phyloP scores from a whole-genome alignment of 2,329 filamentous ascomycete genomes.

The Trichoderma arundinaceum region DNA sequence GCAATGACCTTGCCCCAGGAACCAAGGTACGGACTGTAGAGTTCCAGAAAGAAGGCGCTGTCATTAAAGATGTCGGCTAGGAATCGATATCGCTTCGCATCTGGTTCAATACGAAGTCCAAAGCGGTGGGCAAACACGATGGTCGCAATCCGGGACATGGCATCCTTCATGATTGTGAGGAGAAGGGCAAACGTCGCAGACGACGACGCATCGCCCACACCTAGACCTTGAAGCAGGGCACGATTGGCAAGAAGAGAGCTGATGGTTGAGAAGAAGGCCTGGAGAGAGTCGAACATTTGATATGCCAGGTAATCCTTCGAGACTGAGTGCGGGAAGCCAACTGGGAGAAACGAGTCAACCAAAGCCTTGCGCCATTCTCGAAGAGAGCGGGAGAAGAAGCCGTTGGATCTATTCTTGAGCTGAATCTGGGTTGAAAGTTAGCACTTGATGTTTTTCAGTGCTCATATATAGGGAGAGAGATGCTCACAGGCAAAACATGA shows the following conservation, averaged over 20 bases:
- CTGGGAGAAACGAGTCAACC: slow-evolving; percentile 76
- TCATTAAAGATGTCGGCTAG: slow-evolving; percentile 91
- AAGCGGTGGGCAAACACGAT: slow-evolving; percentile 85
- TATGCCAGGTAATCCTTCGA: slow-evolving; percentile 82
- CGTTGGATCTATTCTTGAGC: slow-evolving; percentile 35
- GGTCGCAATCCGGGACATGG: slow-evolving; percentile 79
- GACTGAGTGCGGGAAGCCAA: slow-evolving; percentile 87
- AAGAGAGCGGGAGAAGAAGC: slow-evolving; percentile 40
- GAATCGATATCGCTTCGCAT: slow-evolving; percentile 88
- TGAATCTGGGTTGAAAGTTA: slow-evolving; percentile 35
- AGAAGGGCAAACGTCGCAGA: slow-evolving; percentile 82
- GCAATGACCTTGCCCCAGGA: slow-evolving; percentile 55
- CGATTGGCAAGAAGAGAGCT: slow-evolving; percentile 79
- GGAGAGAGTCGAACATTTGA: slow-evolving; percentile 73
- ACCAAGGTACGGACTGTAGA: slow-evolving; percentile 76
- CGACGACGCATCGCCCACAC: slow-evolving; percentile 79
- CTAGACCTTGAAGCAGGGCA: slow-evolving; percentile 79
- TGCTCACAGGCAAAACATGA: slow-evolving; percentile 39
- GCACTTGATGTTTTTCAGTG: background rate
- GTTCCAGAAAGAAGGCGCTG: slow-evolving; percentile 82
- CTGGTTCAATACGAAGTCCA: slow-evolving; percentile 82
- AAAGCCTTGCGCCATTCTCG: slow-evolving; percentile 52
- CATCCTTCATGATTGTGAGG: slow-evolving; percentile 81
- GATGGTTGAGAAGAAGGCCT: slow-evolving; percentile 84
- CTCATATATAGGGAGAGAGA: background rate